Conservation (phyloP, 495 filamentous ascomycete species). For the Sordaria brevicollis region DNA sequence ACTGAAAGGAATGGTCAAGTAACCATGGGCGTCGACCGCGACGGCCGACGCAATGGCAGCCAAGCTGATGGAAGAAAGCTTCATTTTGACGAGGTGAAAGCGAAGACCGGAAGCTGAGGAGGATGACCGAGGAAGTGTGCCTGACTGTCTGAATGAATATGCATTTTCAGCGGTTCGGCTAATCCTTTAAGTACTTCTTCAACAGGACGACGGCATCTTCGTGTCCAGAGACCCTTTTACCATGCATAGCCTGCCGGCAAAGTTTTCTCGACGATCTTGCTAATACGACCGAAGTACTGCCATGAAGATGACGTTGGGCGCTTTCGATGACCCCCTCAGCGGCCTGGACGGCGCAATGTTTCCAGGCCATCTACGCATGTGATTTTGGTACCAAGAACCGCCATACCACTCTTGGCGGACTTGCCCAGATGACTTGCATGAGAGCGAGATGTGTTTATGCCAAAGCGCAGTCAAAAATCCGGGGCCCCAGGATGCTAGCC, state of each 20-base stretch:
- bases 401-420: background rate
- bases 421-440: background rate
- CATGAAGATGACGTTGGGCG: background rate
- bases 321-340: background rate
- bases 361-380: background rate
- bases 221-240: background rate
- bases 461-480: background rate
- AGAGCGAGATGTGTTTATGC: background rate
- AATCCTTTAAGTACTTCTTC: background rate
- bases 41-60: slow-evolving; percentile 5
- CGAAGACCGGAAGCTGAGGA: background rate
- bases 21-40: slow-evolving; percentile 34
- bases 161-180: background rate
- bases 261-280: background rate
- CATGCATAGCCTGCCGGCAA: background rate
- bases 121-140: background rate
- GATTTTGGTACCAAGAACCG: background rate
- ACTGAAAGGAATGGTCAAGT: slow-evolving; percentile 35
- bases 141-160: background rate
- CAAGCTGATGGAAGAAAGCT: slow-evolving; percentile 2
- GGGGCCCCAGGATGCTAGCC: background rate
- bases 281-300: background rate
- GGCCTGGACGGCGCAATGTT: background rate
- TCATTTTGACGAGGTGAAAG: slow-evolving; percentile 5
- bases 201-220: background rate